Evolutionary conservation across 345 rosid species (phyloP), one percentile per base, ranked within the genome.

Genomic region (Noccaea caerulescens): DNA sequence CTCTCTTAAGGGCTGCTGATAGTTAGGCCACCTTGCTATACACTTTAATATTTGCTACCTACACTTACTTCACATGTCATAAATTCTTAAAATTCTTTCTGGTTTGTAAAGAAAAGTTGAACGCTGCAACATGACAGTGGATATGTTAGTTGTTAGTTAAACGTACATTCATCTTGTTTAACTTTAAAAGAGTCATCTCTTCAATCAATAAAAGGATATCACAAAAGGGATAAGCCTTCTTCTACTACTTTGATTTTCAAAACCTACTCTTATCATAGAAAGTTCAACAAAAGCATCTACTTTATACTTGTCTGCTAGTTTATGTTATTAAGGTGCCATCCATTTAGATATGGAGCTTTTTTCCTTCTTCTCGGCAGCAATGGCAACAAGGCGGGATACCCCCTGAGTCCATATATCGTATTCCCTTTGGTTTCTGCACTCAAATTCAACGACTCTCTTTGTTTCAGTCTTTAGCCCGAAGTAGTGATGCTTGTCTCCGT

Each of bases 401-500:
- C 97, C 99, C 58, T 69, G 79, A 59, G 93, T 88, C 99, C 99
- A 94, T 43, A 84, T 84, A 33, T 86, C 90, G 41, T 88, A 86
- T 45, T 91, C 96, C 50, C 84, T 83, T 65, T 82, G 81, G 71
- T 79, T 89, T 82, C 84, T 85, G 85, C 99, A 89, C 76, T 89
- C 97, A 3, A 94, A 91, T 69, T 94, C 99, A 2, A 91, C 69
- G 0, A 88, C 33, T 16, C 96, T 90, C 77, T 90, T 82, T 1
- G 84, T 51, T 39, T 77, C 83, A 0, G 96, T 91, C 79, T 85
- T 88, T 65, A 89, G 72, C 20, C 95, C 99, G 25, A 91, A 94
- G 86, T 94, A 91, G 34, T 80, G 78, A 8, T 89, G 79, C 62
- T 84, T 88, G 34, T 88, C 87, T 14, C 93, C 87, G 10, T 91